Evolutionary conservation across 1,284 basidiomycete genomes (phyloP), one percentile per base, ranked within the genome.

Genomic region (Ganoderma meredithae): DNA sequence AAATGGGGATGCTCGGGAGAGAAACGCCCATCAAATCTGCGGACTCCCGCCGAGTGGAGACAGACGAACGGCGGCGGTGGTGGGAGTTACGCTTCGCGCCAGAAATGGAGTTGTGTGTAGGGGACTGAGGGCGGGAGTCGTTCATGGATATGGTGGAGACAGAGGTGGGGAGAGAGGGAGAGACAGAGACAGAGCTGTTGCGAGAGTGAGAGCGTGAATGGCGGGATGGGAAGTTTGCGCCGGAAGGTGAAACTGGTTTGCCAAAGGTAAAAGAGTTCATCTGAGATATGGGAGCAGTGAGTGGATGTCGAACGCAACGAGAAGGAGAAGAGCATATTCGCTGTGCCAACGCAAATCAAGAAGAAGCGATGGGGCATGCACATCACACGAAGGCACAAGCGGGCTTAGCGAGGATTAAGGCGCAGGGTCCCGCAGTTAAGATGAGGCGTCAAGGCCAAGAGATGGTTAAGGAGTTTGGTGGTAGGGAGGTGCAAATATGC

Each of bases 11-110:
- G 68, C 89, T 86, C 13, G 90, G 88, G 53, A 93, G 80, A 40
- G 90, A 80, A 15, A 93, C 84, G 55, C 93, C 93, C 93, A 95
- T 95, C 76, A 95, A 83, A 73, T 95, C 93, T 8, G 91, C 92
- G 15, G 92, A 94, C 79, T 95, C 93, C 70, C 84, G 86, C 70
- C 93, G 89, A 43, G 93, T 95, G 3, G 93, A 94, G 33, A 95
- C 91, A n/a, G 93, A 94, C 2, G 93, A 95, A 56, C 89, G 87
- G 62, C 93, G 90, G 39, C 87, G 86, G 74, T 95, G 93, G 74
- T 94, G 92, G 0, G 92, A 94, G 72, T 85, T 86, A 64, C 91
- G 90, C 74, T 91, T 90, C 41, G 85, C 75, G 39, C 83, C 76
- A 78, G 77, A 60, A 71, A 76, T n/a, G 59, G 78, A 71, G 68